A percentile compares a stretch with the other conserved stretches of the same genome.
Evolutionary conservation across 1,284 basidiomycete genomes (phyloP).

Genomic region (Puccinia hordei): DNA sequence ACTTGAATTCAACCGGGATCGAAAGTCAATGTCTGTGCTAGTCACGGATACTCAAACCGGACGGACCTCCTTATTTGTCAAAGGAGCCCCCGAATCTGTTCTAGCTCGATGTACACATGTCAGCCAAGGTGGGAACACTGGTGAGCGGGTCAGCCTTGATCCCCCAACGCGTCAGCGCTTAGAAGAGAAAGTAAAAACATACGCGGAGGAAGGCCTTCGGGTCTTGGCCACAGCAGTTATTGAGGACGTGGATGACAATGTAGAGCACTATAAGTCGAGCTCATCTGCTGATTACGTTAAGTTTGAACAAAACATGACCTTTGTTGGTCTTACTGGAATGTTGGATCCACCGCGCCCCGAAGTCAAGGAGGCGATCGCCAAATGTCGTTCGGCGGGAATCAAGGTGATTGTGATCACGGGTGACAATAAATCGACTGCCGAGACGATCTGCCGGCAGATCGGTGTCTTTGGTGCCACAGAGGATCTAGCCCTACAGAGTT

Average conservation of each 20-base stretch:
- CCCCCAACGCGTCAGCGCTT: slow-evolving; percentile 69
- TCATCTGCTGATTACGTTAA: slow-evolving; percentile 77
- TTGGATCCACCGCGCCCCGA: slow-evolving; percentile 96
- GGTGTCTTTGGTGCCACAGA: slow-evolving; percentile 76
- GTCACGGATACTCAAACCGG: slow-evolving; percentile 67
- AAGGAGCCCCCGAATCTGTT: slow-evolving; percentile 94
- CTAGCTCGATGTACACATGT: slow-evolving; percentile 81
- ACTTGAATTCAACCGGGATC: slow-evolving; percentile 95
- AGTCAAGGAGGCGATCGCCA: slow-evolving; percentile 80
- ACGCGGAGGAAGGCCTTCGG: slow-evolving; percentile 79
- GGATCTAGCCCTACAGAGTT: slow-evolving; percentile 75
- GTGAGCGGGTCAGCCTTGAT: slow-evolving; percentile 65
- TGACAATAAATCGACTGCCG: slow-evolving; percentile 96
- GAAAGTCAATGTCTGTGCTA: slow-evolving; percentile 98
- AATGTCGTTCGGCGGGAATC: slow-evolving; percentile 90
- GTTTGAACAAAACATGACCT: slow-evolving; percentile 87
- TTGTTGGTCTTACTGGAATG: slow-evolving; percentile 96
- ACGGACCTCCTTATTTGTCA: slow-evolving; percentile 71
- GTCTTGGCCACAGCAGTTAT: slow-evolving; percentile 88
- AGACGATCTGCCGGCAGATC: slow-evolving; percentile 93
- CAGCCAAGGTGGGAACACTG: slow-evolving; percentile 66
- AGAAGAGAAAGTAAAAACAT: slow-evolving; percentile 68
- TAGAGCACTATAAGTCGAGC: slow-evolving; percentile 76
- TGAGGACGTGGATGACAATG: slow-evolving; percentile 71
- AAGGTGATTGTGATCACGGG: slow-evolving; percentile 97